Percentiles rank a stretch among this genome's conserved stretches.
phyloP scores from a whole-genome alignment of 176 grass and related monocot species.

The Musa acuminata region DNA sequence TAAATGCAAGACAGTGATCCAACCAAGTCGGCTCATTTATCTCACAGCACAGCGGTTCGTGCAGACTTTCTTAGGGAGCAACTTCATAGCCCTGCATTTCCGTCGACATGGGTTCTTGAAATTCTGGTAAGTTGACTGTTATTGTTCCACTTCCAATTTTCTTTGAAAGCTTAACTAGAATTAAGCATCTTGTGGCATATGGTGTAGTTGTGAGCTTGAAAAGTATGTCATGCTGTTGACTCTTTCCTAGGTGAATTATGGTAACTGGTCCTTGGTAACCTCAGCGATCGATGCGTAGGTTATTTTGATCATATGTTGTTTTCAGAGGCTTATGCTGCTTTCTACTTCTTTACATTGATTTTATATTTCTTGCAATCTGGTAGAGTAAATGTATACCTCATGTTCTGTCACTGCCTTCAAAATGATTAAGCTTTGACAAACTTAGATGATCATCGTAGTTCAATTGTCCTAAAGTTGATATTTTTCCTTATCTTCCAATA shows the following conservation, averaged over 20 bases:
- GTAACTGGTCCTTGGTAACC: not conserved
- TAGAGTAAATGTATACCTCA: not conserved
- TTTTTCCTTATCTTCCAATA: too few species aligned
- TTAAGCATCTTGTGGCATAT: not conserved
- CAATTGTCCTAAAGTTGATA: too few species aligned
- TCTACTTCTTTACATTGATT: not conserved
- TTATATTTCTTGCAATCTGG: not conserved
- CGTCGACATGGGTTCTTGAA: constrained; percentile 87
- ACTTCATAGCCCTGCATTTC: constrained; percentile 96
- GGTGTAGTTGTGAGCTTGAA: not conserved
- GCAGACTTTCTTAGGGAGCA: constrained; percentile 83
- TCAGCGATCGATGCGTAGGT: not conserved
- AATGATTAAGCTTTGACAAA: too few species aligned
- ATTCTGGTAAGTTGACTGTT: constrained; percentile 53
- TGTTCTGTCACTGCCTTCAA: not conserved
- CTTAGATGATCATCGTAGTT: too few species aligned
- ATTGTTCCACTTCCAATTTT: not conserved
- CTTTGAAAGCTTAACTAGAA: not conserved
- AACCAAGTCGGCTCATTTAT: constrained; percentile 56
- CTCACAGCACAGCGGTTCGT: constrained; percentile 86
- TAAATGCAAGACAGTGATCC: constrained; percentile 78
- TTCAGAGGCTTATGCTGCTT: not conserved
- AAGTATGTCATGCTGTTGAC: not conserved
- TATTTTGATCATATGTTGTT: not conserved
- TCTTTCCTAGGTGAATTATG: not conserved